Evolutionary conservation across 345 rosid genomes (phyloP).

Genomic region (Raphanus raphanistrum): DNA sequence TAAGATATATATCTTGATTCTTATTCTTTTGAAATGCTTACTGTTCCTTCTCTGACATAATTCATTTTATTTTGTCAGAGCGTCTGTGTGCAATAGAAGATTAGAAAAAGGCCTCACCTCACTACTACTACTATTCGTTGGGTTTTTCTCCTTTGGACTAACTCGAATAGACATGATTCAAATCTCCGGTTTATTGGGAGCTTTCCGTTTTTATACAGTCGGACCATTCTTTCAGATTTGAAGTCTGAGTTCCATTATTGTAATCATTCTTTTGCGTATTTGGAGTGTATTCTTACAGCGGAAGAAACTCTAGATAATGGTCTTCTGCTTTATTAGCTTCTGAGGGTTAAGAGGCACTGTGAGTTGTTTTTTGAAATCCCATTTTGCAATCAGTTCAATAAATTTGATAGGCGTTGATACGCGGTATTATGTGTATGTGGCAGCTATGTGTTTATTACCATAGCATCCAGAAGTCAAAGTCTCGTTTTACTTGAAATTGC

Average conservation of each 20-base stretch:
- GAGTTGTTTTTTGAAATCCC: slow-evolving; percentile 3
- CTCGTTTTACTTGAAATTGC: slow-evolving; percentile 4
- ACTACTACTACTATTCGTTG: slow-evolving; percentile 13
- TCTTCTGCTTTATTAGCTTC: slow-evolving; percentile 31
- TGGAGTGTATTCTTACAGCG: slow-evolving; percentile 32
- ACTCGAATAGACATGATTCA: slow-evolving; percentile 23
- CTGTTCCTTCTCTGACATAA: slow-evolving; percentile 9
- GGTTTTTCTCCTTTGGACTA: slow-evolving; percentile 23
- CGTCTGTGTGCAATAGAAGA: slow-evolving; percentile 75
- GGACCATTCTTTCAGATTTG: slow-evolving; percentile 35
- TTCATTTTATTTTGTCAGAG: slow-evolving; percentile 49
- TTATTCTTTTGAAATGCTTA: background rate
- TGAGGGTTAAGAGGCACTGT: slow-evolving; percentile 1
- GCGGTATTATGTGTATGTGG: no score
- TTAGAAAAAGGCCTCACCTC: slow-evolving; percentile 26
- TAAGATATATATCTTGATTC: slow-evolving; percentile 40
- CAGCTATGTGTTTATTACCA: background rate
- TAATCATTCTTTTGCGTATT: slow-evolving; percentile 39
- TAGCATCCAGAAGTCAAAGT: background rate
- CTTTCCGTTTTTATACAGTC: slow-evolving; percentile 26
- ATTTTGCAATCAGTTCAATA: slow-evolving; percentile 4
- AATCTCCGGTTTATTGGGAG: slow-evolving; percentile 21
- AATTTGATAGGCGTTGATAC: background rate
- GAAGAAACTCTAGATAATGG: slow-evolving; percentile 23
- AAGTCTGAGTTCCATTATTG: slow-evolving; percentile 34